A percentile compares a stretch with the other conserved stretches of the same genome.
Evolutionary conservation across 1,284 basidiomycete species (phyloP).

Genomic region (Trametes polyzona): DNA sequence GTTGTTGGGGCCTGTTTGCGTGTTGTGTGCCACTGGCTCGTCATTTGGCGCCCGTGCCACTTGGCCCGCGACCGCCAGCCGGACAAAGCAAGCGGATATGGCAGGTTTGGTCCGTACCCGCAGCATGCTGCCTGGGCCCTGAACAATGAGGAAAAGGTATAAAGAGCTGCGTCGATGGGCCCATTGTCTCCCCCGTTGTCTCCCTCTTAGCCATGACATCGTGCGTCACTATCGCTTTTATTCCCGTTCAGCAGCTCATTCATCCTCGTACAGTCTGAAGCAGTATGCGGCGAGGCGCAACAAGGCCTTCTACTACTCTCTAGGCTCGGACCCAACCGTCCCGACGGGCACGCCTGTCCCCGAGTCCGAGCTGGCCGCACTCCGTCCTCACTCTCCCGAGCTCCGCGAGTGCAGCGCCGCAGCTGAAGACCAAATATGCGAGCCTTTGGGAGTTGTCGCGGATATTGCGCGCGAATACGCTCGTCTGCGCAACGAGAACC

Average conservation of each 20-base stretch:
- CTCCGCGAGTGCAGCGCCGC: neutral
- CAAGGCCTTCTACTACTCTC: neutral
- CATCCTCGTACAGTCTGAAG: neutral
- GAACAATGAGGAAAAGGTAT: too few relatives aligned
- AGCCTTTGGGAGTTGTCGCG: neutral
- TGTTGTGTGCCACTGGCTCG: neutral
- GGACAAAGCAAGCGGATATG: too few relatives aligned
- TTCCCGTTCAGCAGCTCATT: too few relatives aligned
- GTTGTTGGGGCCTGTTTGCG: slow-evolving; percentile 8
- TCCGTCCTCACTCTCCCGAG: neutral
- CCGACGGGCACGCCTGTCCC: neutral
- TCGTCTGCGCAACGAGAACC: neutral
- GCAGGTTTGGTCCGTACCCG: too few relatives aligned
- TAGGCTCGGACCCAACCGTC: neutral
- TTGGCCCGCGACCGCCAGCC: too few relatives aligned
- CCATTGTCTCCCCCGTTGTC: neutral
- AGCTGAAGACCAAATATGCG: neutral
- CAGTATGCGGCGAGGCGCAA: neutral
- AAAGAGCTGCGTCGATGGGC: too few relatives aligned
- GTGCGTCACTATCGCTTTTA: neutral
- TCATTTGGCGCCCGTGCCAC: neutral
- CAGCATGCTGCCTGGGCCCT: too few relatives aligned
- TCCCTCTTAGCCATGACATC: neutral
- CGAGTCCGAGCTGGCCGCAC: neutral
- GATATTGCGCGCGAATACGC: slow-evolving; percentile 6